Conservation (phyloP, 352 stramenopile genomes). For the Phytophthora parvispora region DNA sequence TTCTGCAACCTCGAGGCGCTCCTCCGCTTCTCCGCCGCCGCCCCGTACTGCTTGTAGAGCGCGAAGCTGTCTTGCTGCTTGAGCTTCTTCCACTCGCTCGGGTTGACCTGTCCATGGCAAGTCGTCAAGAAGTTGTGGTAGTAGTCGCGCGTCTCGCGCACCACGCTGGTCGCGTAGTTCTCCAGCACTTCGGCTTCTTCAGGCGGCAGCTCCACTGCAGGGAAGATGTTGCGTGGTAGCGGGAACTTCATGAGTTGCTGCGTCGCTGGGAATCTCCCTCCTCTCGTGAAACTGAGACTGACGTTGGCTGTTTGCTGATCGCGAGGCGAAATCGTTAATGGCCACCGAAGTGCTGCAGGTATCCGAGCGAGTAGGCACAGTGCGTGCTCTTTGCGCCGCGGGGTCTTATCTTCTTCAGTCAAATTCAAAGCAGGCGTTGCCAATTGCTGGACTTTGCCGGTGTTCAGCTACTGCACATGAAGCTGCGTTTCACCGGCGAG, state of each 20-base stretch:
- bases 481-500: too few relatives aligned
- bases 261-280: too few relatives aligned
- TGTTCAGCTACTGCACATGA: too few relatives aligned
- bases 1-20: conserved; percentile 17
- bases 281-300: not conserved
- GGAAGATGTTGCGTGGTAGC: conserved; percentile 35
- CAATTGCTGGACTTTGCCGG: too few relatives aligned
- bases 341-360: conserved; percentile 5
- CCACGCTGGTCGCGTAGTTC: conserved; percentile 22
- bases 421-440: too few relatives aligned
- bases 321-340: conserved; percentile 27
- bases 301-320: conserved; percentile 17
- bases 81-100: conserved; percentile 40
- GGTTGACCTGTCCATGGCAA: conserved; percentile 25
- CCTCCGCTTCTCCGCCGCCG: not conserved
- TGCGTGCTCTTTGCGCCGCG: conserved; percentile 24
- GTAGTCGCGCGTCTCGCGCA: conserved; percentile 34
- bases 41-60: conserved; percentile 40
- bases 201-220: conserved; percentile 16
- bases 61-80: conserved; percentile 38
- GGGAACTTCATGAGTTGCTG: conserved; percentile 40
- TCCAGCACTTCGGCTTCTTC: conserved; percentile 19
- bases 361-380: conserved; percentile 11
- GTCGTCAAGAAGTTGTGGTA: conserved; percentile 38
- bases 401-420: not conserved